Evolutionary conservation across 2,329 filamentous ascomycete species (phyloP), one percentile per base, ranked within the genome.

Genomic region (Septoria linicola): DNA sequence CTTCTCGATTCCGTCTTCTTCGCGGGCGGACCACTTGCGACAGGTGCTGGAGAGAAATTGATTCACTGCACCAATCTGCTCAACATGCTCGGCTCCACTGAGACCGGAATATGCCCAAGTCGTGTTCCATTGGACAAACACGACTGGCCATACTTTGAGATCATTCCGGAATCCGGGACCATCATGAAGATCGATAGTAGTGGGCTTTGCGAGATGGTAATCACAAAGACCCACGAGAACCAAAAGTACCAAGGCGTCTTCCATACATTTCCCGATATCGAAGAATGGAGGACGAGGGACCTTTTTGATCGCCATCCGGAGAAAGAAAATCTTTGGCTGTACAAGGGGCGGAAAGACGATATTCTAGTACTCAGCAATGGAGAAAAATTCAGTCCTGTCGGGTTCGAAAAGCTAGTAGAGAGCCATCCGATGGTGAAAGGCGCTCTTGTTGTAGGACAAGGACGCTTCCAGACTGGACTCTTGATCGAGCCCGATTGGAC

Each of bases 271-370:
- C 17, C 37, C 3, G 23, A 34, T 7, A 19, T 32, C 8, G 13
- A 21, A 2, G 45, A 20, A 14, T 48, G 20, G 14, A 19, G 25
- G 19, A 40, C 45, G n/a, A 48, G 41, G 8, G 45, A 48, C 19
- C n/a, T 48, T 11, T 48, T 48, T 32, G 13, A 31, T 8, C 8
- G 31, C 21, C 45, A 48, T 32, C 45, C 45, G 4, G 11, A n/a
- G 14, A 41, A 48, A n/a, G 11, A 27, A 13, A 14, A 8, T 8
- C 30, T 48, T 14, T 48, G 45, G 45, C 37, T 40, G 19, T 41
- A 48, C 25, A 14, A 30, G 2, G 23, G 20, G 13, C 45, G 45
- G 4, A 31, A 13, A 32, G 45, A 48, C 20, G 45, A 48, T 41
- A 31, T 48, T 13, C 21, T 48, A 8, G 45, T 48, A n/a, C 35